Evolutionary conservation across 2,329 filamentous ascomycete genomes (phyloP).

Genomic region (Metarhizium sp.): DNA sequence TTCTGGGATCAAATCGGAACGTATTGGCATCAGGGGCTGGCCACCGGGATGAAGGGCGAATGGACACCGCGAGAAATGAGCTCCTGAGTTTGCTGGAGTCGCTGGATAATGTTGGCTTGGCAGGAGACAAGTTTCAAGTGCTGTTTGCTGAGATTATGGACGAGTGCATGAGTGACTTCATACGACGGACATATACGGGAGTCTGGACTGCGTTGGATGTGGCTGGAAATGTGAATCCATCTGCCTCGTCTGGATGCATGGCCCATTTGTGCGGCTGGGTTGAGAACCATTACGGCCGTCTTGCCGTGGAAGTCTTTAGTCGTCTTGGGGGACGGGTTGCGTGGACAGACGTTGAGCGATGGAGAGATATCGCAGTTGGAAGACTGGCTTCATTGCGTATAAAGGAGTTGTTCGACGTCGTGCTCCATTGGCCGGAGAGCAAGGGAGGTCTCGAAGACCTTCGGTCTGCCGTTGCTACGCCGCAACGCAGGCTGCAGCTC

Average conservation of each 20-base stretch:
- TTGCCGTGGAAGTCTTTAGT: constrained; percentile 53
- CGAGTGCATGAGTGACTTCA: constrained; percentile 52
- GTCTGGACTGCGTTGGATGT: constrained; percentile 39
- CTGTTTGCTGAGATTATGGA: constrained; percentile 66
- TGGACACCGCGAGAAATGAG: constrained; percentile 35
- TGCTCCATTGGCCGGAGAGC: constrained; percentile 64
- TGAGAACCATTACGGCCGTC: constrained; percentile 54
- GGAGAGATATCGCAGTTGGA: constrained; percentile 60
- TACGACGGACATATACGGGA: constrained; percentile 51
- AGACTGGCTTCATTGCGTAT: constrained; percentile 61
- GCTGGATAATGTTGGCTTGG: constrained; percentile 56
- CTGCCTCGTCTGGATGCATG: constrained; percentile 35
- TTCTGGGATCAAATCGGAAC: constrained; percentile 28
- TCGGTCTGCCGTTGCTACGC: constrained; percentile 57
- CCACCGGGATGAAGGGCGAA: constrained; percentile 11
- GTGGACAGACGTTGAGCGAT: constrained; percentile 52
- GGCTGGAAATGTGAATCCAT: constrained; percentile 7
- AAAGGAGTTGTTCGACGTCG: constrained; percentile 68
- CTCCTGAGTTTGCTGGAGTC: constrained; percentile 48
- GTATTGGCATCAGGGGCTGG: not conserved
- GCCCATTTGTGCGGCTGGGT: constrained; percentile 57
- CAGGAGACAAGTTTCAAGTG: constrained; percentile 59
- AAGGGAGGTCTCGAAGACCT: constrained; percentile 66
- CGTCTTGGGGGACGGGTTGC: constrained; percentile 35
- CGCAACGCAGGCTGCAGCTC: constrained; percentile 58